A percentile compares a stretch with the other conserved stretches of the same genome.
These are phyloP conservation scores for Miamiensis avidus DNA, from an alignment of 169 alveolate genomes.

Conservation along the genomic window DNA sequence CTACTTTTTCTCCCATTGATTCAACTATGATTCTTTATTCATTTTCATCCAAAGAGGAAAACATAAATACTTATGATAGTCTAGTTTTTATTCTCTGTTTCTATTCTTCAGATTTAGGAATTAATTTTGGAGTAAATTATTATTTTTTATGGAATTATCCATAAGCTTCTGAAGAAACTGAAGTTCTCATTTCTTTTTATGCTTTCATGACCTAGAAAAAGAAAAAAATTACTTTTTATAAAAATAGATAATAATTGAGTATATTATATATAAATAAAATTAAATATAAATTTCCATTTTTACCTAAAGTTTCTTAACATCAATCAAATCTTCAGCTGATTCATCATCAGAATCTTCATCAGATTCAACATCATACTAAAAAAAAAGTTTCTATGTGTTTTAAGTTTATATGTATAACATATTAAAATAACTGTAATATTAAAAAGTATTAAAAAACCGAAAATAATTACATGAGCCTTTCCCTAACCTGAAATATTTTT, in stretches of 20 bases:
- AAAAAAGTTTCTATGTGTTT: neutral
- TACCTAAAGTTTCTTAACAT: constrained; percentile 2
- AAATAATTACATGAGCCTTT: neutral
- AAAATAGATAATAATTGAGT: no score
- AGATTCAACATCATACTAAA: neutral
- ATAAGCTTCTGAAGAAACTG: constrained; percentile 74
- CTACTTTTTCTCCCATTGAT: constrained; percentile 80
- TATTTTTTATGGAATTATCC: constrained; percentile 63
- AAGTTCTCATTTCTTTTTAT: constrained; percentile 45
- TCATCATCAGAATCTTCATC: constrained; percentile 3
- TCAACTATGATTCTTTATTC: constrained; percentile 71
- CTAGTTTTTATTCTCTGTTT: constrained; percentile 50
- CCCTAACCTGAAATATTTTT: neutral
- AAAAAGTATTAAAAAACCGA: neutral
- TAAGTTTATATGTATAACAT: neutral
- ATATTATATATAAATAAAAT: no score
- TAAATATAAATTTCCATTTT: no score
- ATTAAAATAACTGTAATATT: neutral
- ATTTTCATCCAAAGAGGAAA: constrained; percentile 60
- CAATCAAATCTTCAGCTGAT: constrained; percentile 11
- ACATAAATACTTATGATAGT: constrained; percentile 64
- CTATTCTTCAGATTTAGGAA: constrained; percentile 53
- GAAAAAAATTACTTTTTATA: no score
- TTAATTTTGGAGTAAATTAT: constrained; percentile 55
- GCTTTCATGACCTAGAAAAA: neutral